Conservation (phyloP, 2,329 filamentous ascomycete species). For the Penicillium sp. region DNA sequence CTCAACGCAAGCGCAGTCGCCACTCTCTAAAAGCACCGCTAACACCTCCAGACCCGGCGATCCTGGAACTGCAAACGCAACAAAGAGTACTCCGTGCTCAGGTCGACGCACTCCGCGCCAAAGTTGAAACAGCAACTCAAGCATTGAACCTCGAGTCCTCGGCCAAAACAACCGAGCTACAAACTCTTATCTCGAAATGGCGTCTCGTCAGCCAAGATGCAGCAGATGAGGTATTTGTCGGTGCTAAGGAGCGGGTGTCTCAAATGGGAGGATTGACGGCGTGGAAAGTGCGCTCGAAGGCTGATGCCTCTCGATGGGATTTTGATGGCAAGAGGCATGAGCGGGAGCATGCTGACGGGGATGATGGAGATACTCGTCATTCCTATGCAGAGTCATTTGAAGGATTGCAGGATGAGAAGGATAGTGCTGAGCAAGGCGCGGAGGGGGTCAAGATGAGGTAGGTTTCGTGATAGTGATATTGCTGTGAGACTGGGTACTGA, state of each 20-base stretch:
- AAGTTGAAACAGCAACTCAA: conserved; percentile 53
- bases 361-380: conserved; percentile 23
- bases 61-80: conserved; percentile 36
- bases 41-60: conserved; percentile 23
- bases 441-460: conserved; percentile 36
- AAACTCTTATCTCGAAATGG: conserved; percentile 59
- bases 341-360: conserved; percentile 34
- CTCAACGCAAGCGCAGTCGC: conserved; percentile 8
- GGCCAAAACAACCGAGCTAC: conserved; percentile 53
- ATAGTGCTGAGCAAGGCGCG: conserved; percentile 32
- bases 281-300: conserved; percentile 51
- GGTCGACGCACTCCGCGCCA: conserved; percentile 31
- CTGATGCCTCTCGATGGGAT: conserved; percentile 43
- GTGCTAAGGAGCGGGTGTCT: conserved; percentile 58
- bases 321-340: conserved; percentile 38
- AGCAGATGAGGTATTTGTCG: conserved; percentile 64
- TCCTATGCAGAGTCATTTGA: conserved; percentile 36
- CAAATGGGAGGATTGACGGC: conserved; percentile 60
- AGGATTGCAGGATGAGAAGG: conserved; percentile 18
- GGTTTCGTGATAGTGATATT: no score
- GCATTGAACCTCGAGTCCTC: conserved; percentile 50
- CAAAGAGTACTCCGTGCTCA: conserved; percentile 33
- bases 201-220: conserved; percentile 56
- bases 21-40: conserved; percentile 8
- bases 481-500: conserved; percentile 1